Evolutionary conservation across 176 grass and related monocot species (phyloP), one percentile per base, ranked within the genome.

Genomic region (Thinopyrum elongatum): DNA sequence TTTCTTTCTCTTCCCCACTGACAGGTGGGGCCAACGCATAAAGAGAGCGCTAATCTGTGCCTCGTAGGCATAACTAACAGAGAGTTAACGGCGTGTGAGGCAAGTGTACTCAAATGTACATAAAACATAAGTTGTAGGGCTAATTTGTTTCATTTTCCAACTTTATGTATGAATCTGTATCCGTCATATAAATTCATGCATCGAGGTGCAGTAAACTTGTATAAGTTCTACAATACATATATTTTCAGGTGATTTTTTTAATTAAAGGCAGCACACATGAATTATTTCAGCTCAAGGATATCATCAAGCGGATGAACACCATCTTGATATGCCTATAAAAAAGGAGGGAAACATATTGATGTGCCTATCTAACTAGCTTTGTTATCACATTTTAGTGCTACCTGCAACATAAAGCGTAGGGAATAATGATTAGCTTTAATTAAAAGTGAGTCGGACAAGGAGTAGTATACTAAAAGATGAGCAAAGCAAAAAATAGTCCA

Each of bases 361-460:
- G 42, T 83, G 64, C 49, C 73, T 83, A 78, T 87, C 46, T 28
- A 46, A 49, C 35, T 83, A 78, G 86, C 80, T 83, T 83, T 78
- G 44, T 22, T 60, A 78, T 88, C 28, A 83, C 14, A 44, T 61
- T 33, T 76, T 44, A 67, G 44, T 67, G 57, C 31, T 60, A 9
- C 49, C 53, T 58, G 70, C 10, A 81, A 34, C 26, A 49, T 82
- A 67, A 33, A 59, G 79, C 76, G 46, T 44, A 82, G 41, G 69
- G 8, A 15, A 6, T 66, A 83, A 78, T 83, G 62, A 83, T 88
- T 70, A 83, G 27, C 86, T 88, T 83, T 82, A 47, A 62, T 26
- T 61, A 78, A 83, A 78, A 59, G 73, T 83, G 29, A 33, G 42
- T 44, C 42, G 11, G 42, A 44, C 42, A 13, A 44, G 42, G 42